Evolutionary conservation across 225 moss, liverwort and hornwort species (phyloP).

Genomic region (Neckera pumila): DNA sequence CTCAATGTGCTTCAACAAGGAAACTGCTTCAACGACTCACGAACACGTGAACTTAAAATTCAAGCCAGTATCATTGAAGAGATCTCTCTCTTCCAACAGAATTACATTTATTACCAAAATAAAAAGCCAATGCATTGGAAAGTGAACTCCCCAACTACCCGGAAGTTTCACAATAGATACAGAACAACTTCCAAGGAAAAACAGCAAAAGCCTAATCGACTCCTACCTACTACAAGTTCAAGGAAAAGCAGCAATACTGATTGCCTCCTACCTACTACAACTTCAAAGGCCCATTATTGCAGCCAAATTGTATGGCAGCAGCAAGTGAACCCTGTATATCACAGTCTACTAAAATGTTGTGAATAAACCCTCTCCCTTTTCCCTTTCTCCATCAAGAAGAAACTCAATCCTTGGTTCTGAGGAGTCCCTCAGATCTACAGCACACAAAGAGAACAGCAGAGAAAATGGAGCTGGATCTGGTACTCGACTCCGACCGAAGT

Average conservation of each 20-base stretch:
- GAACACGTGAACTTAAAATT: not conserved
- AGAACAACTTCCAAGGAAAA: not conserved
- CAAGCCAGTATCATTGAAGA: not conserved
- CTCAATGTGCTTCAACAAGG: not conserved
- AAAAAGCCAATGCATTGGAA: not conserved
- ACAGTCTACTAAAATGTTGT: not conserved
- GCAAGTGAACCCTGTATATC: not conserved
- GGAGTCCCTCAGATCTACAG: not conserved
- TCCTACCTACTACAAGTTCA: not conserved
- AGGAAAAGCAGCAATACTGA: not conserved
- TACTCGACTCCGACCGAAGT: not conserved
- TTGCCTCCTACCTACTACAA: not conserved
- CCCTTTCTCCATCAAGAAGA: not conserved
- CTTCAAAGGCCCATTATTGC: not conserved
- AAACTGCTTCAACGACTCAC: not conserved
- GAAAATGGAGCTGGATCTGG: not conserved
- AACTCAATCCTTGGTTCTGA: not conserved
- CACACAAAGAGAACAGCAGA: not conserved
- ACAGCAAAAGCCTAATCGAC: not conserved
- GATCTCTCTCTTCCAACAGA: not conserved
- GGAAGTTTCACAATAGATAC: not conserved
- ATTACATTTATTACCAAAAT: not conserved
- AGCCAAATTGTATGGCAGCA: not conserved
- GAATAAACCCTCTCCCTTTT: constrained; percentile 15
- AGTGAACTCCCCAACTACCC: not conserved